phyloP scores from a whole-genome alignment of 1,284 basidiomycete genomes.

The Papiliotrema fonsecae region DNA sequence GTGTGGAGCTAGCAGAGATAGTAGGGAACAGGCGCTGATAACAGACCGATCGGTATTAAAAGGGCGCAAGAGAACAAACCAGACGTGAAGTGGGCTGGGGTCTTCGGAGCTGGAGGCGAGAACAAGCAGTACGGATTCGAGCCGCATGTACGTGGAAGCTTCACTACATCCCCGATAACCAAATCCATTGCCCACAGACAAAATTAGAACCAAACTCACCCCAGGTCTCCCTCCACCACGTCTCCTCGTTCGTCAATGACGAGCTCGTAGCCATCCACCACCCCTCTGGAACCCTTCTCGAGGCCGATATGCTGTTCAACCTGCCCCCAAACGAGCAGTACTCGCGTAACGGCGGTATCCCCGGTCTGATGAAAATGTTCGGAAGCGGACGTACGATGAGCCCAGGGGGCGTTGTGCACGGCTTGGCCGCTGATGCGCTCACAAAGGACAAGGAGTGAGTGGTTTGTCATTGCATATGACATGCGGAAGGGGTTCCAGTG shows the following conservation, averaged over 20 bases:
- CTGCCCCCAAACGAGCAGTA: constrained; percentile 78
- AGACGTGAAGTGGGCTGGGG: constrained; percentile 48
- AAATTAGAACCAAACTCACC: background rate
- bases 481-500: too few species aligned
- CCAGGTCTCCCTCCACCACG: constrained; percentile 56
- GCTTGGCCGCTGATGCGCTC: constrained; percentile 54
- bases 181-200: background rate
- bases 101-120: constrained; percentile 44
- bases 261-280: constrained; percentile 86
- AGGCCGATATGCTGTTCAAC: constrained; percentile 88
- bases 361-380: constrained; percentile 38
- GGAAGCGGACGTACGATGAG: constrained; percentile 48
- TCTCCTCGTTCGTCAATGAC: constrained; percentile 75
- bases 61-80: constrained; percentile 48
- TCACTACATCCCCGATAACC: background rate
- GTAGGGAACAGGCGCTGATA: background rate
- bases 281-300: constrained; percentile 69
- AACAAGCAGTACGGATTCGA: constrained; percentile 68
- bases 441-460: constrained; percentile 62
- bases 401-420: constrained; percentile 60
- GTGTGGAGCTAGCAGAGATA: background rate
- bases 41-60: constrained; percentile 49
- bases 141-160: constrained; percentile 57
- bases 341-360: constrained; percentile 55
- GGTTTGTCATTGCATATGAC: background rate